Evolutionary conservation across 2,329 filamentous ascomycete genomes (phyloP).

Genomic region (Aureobasidium sp.): DNA sequence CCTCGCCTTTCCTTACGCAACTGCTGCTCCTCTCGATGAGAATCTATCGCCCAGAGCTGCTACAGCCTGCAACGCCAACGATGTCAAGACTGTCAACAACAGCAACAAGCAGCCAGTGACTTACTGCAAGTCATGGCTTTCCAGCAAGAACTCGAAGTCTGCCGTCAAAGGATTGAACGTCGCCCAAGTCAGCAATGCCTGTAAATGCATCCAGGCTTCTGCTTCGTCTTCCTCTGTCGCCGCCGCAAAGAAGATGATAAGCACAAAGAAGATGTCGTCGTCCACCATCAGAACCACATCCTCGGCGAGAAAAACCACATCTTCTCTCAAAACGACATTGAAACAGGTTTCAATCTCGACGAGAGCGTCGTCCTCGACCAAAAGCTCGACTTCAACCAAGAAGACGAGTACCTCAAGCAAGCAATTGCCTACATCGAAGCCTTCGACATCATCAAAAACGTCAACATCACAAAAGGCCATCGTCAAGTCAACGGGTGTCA

Average conservation of each 20-base stretch:
- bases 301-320: neutral
- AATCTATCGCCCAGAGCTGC: conserved; percentile 1
- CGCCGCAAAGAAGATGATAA: neutral
- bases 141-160: neutral
- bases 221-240: conserved; percentile 6
- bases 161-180: neutral
- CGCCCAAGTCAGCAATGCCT: conserved; percentile 4
- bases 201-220: conserved; percentile 4
- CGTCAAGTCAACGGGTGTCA: neutral
- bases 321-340: neutral
- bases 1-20: neutral
- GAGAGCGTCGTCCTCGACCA: neutral
- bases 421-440: neutral
- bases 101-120: conserved; percentile 2
- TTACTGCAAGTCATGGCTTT: conserved; percentile 11
- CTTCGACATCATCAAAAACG: neutral
- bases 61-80: conserved; percentile 3
- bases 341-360: neutral
- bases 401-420: conserved; percentile 3
- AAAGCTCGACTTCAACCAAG: neutral
- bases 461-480: neutral
- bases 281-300: neutral
- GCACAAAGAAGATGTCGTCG: neutral
- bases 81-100: neutral
- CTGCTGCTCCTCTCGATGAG: conserved; percentile 4